Evolutionary conservation across 139 green algal genomes (phyloP).

Genomic region (Diplosphaera chodatii): DNA sequence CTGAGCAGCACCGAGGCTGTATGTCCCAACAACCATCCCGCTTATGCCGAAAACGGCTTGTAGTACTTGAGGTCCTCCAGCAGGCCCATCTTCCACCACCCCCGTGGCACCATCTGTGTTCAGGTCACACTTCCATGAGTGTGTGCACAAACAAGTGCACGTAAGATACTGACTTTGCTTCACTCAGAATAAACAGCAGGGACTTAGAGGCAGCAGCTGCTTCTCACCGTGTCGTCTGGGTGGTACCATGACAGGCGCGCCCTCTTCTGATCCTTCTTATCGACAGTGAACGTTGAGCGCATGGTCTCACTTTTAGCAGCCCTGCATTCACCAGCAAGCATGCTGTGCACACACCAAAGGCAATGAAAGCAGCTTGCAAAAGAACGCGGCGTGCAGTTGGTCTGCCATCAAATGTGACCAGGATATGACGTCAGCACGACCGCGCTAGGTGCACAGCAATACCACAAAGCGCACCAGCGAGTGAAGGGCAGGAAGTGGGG

Average conservation of each 20-base stretch:
- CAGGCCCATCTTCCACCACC: constrained; percentile 37
- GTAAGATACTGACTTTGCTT: too few relatives aligned
- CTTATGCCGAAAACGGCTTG: constrained; percentile 28
- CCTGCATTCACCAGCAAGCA: constrained; percentile 19
- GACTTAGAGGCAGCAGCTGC: too few relatives aligned
- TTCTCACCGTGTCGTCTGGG: constrained; percentile 47
- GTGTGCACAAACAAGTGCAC: neutral
- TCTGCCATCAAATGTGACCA: too few relatives aligned
- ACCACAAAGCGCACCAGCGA: constrained; percentile 25
- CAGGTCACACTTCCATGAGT: neutral
- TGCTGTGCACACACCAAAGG: neutral
- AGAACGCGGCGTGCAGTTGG: too few relatives aligned
- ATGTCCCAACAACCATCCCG: too few relatives aligned
- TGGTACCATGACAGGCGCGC: constrained; percentile 53
- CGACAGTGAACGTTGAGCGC: constrained; percentile 34
- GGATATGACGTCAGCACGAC: too few relatives aligned
- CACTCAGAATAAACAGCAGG: too few relatives aligned
- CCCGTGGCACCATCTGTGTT: constrained; percentile 47
- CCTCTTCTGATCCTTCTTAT: constrained; percentile 34
- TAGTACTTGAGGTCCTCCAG: constrained; percentile 52
- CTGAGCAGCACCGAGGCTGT: too few relatives aligned
- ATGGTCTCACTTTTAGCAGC: constrained; percentile 20
- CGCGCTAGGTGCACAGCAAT: too few relatives aligned
- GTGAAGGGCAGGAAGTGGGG: constrained; percentile 47
- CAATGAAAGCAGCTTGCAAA: too few relatives aligned